These are phyloP conservation scores for Flaveria linearis DNA, from an alignment of 129 eudicot species.

Conservation along the genomic window DNA sequence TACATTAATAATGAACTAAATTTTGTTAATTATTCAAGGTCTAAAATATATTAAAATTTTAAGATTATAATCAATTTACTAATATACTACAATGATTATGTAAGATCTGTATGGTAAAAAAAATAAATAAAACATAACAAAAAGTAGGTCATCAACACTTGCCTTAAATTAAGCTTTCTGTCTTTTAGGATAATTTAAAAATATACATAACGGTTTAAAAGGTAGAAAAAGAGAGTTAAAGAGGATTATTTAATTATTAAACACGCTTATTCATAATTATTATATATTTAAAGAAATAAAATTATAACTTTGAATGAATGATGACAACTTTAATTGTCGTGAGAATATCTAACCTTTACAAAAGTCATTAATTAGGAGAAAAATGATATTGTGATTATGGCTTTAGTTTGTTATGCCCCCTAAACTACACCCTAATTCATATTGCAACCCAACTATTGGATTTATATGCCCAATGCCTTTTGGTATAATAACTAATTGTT, in stretches of 20 bases:
- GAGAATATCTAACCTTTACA: constrained; percentile 25
- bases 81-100: too few relatives aligned
- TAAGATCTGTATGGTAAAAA: background rate
- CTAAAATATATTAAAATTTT: too few relatives aligned
- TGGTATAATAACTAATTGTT: too few relatives aligned
- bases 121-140: background rate
- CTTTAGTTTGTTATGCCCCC: constrained; percentile 1
- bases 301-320: constrained; percentile 13
- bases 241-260: constrained; percentile 9
- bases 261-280: constrained; percentile 25
- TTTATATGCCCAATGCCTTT: too few relatives aligned
- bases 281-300: constrained; percentile 11
- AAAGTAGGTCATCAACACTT: background rate
- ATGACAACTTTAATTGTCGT: constrained; percentile 28
- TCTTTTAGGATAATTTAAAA: constrained; percentile 35
- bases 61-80: too few relatives aligned
- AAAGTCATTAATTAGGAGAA: constrained; percentile 17
- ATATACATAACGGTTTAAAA: background rate
- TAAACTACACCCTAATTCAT: background rate
- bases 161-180: constrained; percentile 46
- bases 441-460: background rate
- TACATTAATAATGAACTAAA: too few relatives aligned
- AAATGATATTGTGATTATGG: constrained; percentile 25
- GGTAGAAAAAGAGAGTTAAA: background rate
- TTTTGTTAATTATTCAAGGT: too few relatives aligned